These are phyloP conservation scores for Xylaria sp. DNA, from an alignment of 2,329 filamentous ascomycete genomes.

Conservation along the genomic window DNA sequence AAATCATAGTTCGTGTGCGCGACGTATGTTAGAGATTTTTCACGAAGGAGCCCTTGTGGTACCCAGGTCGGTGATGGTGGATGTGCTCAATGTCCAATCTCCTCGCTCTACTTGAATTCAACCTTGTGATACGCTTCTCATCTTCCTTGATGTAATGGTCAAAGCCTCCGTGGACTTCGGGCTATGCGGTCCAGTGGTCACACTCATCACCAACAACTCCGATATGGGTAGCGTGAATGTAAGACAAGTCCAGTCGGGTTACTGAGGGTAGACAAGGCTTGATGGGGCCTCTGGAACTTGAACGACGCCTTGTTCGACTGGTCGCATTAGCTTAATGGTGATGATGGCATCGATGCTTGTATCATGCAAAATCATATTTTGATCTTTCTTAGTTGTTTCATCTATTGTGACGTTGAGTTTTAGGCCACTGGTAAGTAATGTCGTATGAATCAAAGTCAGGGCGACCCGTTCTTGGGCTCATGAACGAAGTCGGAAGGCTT, in stretches of 20 bases:
- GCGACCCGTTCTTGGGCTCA: no score
- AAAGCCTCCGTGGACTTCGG: neutral
- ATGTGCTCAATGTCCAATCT: no score
- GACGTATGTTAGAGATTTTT: neutral
- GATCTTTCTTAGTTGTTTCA: no score
- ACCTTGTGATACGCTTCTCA: neutral
- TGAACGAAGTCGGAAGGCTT: no score
- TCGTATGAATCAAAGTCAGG: no score
- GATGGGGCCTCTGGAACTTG: no score
- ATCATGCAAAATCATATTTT: no score
- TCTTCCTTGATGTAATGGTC: neutral
- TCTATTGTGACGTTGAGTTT: no score
- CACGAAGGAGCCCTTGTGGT: neutral
- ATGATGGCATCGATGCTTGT: neutral
- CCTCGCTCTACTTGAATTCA: neutral
- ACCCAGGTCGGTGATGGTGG: no score
- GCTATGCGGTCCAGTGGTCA: neutral
- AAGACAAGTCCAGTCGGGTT: neutral
- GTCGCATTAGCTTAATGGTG: neutral
- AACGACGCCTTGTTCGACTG: neutral
- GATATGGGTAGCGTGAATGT: no score
- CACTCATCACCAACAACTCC: neutral
- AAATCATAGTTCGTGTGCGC: neutral
- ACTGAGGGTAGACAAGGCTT: neutral
- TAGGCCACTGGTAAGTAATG: no score